A percentile compares a stretch with the other conserved stretches of the same genome.
These are phyloP conservation scores for Thielaviopsis populi DNA, from an alignment of 2,329 filamentous ascomycete genomes.

Conservation along the genomic window DNA sequence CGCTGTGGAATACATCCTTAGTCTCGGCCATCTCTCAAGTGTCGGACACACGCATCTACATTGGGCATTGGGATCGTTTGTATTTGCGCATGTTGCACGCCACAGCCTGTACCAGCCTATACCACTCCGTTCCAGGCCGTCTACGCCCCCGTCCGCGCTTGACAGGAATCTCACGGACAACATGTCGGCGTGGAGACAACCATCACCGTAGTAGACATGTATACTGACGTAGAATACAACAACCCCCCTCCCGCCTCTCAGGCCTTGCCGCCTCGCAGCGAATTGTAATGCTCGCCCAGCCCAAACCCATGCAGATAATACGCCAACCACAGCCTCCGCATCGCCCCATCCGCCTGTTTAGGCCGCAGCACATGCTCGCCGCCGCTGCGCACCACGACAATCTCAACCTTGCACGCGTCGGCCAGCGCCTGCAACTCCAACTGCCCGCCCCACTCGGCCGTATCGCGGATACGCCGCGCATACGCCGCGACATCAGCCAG, in stretches of 20 bases:
- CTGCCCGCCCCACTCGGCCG: slow-evolving; percentile 92
- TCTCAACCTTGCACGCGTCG: slow-evolving; percentile 61
- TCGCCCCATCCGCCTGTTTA: slow-evolving; percentile 28
- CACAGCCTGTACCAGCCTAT: too few species aligned
- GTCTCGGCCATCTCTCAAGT: too few species aligned
- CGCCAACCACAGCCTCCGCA: slow-evolving; percentile 64
- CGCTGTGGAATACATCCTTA: too few species aligned
- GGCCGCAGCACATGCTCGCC: slow-evolving; percentile 60
- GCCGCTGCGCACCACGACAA: slow-evolving; percentile 76
- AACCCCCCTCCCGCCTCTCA: too few species aligned
- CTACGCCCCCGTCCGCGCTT: slow-evolving; percentile 26
- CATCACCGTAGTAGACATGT: background rate
- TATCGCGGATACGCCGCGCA: slow-evolving; percentile 61
- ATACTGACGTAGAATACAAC: too few species aligned
- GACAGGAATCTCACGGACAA: slow-evolving; percentile 37
- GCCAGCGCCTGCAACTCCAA: slow-evolving; percentile 77
- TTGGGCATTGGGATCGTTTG: too few species aligned
- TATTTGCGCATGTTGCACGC: too few species aligned
- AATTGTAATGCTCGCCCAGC: slow-evolving; percentile 95
- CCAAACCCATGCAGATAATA: slow-evolving; percentile 94
- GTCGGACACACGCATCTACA: too few species aligned
- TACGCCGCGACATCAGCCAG: slow-evolving; percentile 46
- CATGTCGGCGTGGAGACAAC: slow-evolving; percentile 38
- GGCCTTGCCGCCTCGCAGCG: slow-evolving; percentile 35
- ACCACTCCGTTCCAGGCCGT: too few species aligned